Percentiles rank a stretch among this genome's conserved stretches.
Conservation (phyloP, 108 stramenopile species). For the Discostella pseudostelligera region DNA sequence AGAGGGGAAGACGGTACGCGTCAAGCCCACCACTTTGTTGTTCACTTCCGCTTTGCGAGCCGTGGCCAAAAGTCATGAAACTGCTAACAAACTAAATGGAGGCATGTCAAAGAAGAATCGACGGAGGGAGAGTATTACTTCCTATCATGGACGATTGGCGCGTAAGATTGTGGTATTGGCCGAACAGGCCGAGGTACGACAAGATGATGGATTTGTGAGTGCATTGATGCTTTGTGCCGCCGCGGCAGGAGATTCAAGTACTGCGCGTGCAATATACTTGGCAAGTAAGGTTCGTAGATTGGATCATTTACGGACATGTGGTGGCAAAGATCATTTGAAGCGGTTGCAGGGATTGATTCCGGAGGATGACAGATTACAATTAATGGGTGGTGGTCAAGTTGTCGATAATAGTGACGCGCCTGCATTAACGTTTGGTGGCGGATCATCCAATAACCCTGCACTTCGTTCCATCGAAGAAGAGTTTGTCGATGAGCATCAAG, state of each 20-base stretch:
- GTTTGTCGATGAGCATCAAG: constrained; percentile 27
- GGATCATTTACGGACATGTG: constrained; percentile 77
- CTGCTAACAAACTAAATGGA: constrained; percentile 65
- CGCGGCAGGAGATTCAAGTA: constrained; percentile 79
- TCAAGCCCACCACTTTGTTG: constrained; percentile 79
- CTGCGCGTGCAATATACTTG: constrained; percentile 79
- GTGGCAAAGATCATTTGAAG: constrained; percentile 56
- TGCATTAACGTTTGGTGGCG: constrained; percentile 2
- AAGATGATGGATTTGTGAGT: constrained; percentile 79
- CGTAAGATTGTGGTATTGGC: constrained; percentile 70
- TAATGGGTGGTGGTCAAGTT: constrained; percentile 13
- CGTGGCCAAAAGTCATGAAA: constrained; percentile 70
- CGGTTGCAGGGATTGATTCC: constrained; percentile 41
- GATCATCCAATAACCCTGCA: constrained; percentile 7
- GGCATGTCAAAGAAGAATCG: constrained; percentile 62
- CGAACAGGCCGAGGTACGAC: constrained; percentile 75
- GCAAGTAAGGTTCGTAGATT: constrained; percentile 70
- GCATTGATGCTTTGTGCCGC: constrained; percentile 83
- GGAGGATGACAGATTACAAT: constrained; percentile 15
- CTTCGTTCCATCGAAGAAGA: constrained; percentile 41
- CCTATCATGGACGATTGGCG: constrained; percentile 82
- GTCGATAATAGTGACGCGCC: neutral
- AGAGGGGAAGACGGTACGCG: constrained; percentile 55
- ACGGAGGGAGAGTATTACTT: constrained; percentile 61
- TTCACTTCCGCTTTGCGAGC: constrained; percentile 76